A percentile compares a stretch with the other conserved stretches of the same genome.
Conservation (phyloP, 345 rosid species). For the Lepidium sativum region DNA sequence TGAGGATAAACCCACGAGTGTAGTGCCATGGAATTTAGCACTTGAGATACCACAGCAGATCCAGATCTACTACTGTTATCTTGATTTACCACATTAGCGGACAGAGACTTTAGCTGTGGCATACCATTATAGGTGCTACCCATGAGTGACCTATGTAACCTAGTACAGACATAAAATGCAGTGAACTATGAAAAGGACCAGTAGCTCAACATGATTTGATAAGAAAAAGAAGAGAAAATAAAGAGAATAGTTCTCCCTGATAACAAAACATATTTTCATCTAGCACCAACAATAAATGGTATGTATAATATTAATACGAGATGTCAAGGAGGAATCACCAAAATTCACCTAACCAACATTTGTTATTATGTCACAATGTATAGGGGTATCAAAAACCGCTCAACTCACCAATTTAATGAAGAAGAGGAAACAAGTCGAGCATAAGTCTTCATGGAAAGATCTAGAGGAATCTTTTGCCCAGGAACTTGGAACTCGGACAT, state of each 20-base stretch:
- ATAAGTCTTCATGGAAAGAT: slow-evolving; percentile 77
- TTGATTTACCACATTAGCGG: slow-evolving; percentile 25
- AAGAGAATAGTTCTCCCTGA: background rate
- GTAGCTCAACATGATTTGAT: background rate
- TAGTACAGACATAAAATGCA: slow-evolving; percentile 23
- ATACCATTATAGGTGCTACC: slow-evolving; percentile 39
- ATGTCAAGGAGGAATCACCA: background rate
- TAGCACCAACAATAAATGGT: background rate
- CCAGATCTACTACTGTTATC: slow-evolving; percentile 27
- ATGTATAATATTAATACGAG: background rate
- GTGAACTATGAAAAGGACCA: background rate
- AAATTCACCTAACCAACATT: background rate
- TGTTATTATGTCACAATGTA: background rate
- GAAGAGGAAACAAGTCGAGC: slow-evolving; percentile 51
- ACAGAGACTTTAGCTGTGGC: slow-evolving; percentile 31
- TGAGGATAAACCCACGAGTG: slow-evolving; percentile 96
- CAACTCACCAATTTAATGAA: slow-evolving; percentile 60
- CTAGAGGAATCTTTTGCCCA: slow-evolving; percentile 67
- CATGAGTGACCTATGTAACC: slow-evolving; percentile 62
- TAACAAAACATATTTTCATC: background rate
- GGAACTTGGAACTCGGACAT: slow-evolving; percentile 44
- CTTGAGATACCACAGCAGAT: slow-evolving; percentile 32
- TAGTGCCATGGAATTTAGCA: slow-evolving; percentile 40
- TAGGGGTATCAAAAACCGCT: background rate
- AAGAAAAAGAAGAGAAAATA: background rate